phyloP scores from a whole-genome alignment of 108 stramenopile species.

The Fragilariopsis cylindrus region DNA sequence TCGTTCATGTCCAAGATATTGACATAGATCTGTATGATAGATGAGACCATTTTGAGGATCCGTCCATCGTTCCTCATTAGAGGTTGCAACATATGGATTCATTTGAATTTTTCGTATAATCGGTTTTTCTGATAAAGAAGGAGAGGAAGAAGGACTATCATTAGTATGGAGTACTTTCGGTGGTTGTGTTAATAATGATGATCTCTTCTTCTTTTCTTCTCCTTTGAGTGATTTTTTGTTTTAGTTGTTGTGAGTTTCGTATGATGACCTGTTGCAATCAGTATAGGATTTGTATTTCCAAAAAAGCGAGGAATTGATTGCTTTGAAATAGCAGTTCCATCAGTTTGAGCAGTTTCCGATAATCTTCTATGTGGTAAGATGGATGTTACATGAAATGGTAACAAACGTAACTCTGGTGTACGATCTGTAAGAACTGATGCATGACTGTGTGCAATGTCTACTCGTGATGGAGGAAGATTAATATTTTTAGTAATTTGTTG shows the following conservation, averaged over 20 bases:
- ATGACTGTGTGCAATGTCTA: slow-evolving; percentile 33
- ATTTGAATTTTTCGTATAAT: slow-evolving; percentile 53
- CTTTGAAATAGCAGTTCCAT: no score
- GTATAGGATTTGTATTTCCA: slow-evolving; percentile 39
- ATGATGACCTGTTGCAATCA: slow-evolving; percentile 26
- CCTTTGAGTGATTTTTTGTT: slow-evolving; percentile 13
- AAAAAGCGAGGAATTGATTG: slow-evolving; percentile 22
- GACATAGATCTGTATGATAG: slow-evolving; percentile 71
- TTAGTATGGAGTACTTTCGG: neutral
- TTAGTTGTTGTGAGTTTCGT: slow-evolving; percentile 1
- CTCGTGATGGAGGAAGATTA: slow-evolving; percentile 21
- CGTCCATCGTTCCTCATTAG: slow-evolving; percentile 69
- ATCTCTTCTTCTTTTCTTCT: neutral
- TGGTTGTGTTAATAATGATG: neutral
- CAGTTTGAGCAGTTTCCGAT: neutral
- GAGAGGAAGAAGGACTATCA: slow-evolving; percentile 14
- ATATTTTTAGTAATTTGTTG: neutral
- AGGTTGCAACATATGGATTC: slow-evolving; percentile 75
- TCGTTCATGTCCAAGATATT: slow-evolving; percentile 70
- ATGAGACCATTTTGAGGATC: slow-evolving; percentile 74
- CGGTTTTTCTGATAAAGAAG: slow-evolving; percentile 14
- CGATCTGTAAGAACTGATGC: slow-evolving; percentile 13
- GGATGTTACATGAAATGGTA: slow-evolving; percentile 3
- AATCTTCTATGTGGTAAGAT: neutral
- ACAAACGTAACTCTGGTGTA: slow-evolving; percentile 2